phyloP scores from a whole-genome alignment of 1,284 basidiomycete genomes.

The Phaffia rhodozyma region DNA sequence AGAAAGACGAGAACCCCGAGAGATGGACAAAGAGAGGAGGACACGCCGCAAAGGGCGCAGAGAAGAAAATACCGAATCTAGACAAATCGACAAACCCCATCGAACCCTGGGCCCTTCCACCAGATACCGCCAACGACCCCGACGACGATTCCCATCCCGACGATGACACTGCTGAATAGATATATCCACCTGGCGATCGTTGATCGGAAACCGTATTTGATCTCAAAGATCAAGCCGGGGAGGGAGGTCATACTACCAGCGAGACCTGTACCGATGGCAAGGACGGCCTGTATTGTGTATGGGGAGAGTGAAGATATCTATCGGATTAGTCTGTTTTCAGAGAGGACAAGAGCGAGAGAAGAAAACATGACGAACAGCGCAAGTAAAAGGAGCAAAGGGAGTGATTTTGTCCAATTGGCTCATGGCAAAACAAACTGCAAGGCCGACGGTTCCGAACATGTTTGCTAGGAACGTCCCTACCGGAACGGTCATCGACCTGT shows the following conservation, averaged over 20 bases:
- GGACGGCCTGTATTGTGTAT: background rate
- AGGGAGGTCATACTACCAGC: constrained; percentile 10
- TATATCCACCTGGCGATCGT: constrained; percentile 11
- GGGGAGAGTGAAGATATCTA: background rate
- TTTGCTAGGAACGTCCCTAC: constrained; percentile 5
- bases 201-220: background rate
- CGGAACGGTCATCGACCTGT: background rate
- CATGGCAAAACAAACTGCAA: constrained; percentile 7
- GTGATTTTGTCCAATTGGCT: background rate
- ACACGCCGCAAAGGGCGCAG: no score
- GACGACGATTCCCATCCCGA: background rate
- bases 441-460: constrained; percentile 1
- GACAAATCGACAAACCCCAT: no score
- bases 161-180: background rate
- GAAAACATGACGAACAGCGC: background rate
- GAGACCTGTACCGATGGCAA: constrained; percentile 7
- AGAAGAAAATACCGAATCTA: no score
- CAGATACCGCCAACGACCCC: constrained; percentile 6
- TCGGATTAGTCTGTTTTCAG: no score
- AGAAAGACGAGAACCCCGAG: no score
- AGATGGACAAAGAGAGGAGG: no score
- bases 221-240: constrained; percentile 5
- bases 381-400: background rate
- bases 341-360: background rate
- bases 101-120: constrained; percentile 1